Conservation (phyloP, 139 green algal species). For the Tetradesmus obliquus region DNA sequence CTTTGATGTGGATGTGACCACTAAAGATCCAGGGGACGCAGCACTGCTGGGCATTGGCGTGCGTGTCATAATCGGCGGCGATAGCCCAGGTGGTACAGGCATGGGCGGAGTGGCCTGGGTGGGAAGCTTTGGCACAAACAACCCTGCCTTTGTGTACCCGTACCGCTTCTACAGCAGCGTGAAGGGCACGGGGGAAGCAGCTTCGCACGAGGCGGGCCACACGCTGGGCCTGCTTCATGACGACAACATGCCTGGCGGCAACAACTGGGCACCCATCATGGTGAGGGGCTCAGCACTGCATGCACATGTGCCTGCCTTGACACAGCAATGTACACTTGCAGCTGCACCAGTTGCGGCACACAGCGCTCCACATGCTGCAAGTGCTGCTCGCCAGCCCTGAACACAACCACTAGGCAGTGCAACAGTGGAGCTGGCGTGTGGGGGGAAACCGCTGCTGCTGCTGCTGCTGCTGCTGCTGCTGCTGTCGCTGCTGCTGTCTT, state of each 20-base stretch:
- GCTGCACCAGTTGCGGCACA: no score
- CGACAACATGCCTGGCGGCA: background rate
- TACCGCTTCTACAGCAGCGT: background rate
- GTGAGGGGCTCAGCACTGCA: background rate
- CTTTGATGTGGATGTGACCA: constrained; percentile 11
- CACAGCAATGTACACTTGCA: no score
- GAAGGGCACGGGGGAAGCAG: background rate
- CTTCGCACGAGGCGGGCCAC: background rate
- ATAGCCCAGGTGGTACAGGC: background rate
- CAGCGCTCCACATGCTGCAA: no score
- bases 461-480: no score
- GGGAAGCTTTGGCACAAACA: background rate
- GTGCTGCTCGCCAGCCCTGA: no score
- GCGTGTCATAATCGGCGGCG: constrained; percentile 9
- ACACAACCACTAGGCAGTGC: no score
- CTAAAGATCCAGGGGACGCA: background rate
- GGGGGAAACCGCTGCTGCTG: no score
- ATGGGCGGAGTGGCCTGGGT: constrained; percentile 1
- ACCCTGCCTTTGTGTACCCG: constrained; percentile 21
- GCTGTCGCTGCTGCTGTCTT: no score
- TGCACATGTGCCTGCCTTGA: no score
- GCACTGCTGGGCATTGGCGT: background rate
- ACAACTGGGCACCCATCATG: background rate
- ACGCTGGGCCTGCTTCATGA: background rate
- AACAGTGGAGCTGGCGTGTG: no score